Evolutionary conservation across 2,329 filamentous ascomycete species (phyloP), one percentile per base, ranked within the genome.

Genomic region (Aspergillus pseudoterreus): DNA sequence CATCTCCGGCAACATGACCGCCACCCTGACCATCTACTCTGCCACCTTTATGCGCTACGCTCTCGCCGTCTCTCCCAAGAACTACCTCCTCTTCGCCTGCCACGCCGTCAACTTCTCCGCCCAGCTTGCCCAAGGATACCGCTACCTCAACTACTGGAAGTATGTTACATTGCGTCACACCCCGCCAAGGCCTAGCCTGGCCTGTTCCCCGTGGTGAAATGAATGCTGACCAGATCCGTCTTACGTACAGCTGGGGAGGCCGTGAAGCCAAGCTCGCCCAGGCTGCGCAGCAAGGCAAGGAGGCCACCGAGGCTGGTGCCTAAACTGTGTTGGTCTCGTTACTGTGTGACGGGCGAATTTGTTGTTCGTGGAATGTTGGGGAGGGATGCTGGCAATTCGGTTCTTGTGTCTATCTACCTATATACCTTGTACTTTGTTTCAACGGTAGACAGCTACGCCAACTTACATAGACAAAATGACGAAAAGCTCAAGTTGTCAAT

Each of bases 71-170:
- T 74, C 75, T 14, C 83, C 83, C 38, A 76, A 75, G 63, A 86
- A 86, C 74, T 85, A 85, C 74, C 81, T 86, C 57, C 81, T 86
- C 50, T 86, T 86, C 69, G 83, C 79, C 58, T 86, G 83, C 74
- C 83, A 86, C 70, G 72, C 81, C 54, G 78, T 85, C 71, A 86
- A 86, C 73, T 85, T 83, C 70, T 71, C 70, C 57, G 80, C 81
- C 43, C 83, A 86, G 69, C 58, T 75, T 42, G 80, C 78, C 30
- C 83, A 86, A 67, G 82, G 76, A 52, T 85, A 84, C 71, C 75
- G 83, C 49, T 86, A 82, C 64, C 55, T 83, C 56, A 78, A 80
- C 62, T 83, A 84, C 71, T 84, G 79, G 79, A 72, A 77, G 74
- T 76, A 67, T 51, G 72, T 73, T 19, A 11, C 27, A 5, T 22